phyloP scores from a whole-genome alignment of 495 filamentous ascomycete genomes.

The Neurospora sp. region DNA sequence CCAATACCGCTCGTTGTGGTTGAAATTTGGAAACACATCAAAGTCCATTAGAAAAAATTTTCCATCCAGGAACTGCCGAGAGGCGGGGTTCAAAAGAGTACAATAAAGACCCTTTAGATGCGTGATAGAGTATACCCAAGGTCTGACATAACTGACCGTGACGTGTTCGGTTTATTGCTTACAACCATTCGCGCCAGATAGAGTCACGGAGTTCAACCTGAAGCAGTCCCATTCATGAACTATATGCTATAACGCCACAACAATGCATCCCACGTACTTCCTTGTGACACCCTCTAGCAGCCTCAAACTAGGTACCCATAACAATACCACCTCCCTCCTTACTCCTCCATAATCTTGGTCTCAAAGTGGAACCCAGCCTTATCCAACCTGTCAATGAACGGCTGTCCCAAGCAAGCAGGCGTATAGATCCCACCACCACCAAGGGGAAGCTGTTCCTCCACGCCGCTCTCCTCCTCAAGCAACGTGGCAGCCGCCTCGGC shows the following conservation, averaged over 20 bases:
- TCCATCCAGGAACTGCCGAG: too few species aligned
- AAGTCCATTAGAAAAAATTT: too few species aligned
- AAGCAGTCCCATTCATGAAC: not conserved
- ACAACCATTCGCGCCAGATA: not conserved
- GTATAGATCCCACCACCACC: slow-evolving; percentile 62
- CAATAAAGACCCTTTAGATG: too few species aligned
- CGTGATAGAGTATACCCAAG: too few species aligned
- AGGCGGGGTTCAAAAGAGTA: too few species aligned
- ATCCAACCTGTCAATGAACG: slow-evolving; percentile 60
- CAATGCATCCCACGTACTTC: not conserved
- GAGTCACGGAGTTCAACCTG: not conserved
- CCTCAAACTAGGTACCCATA: not conserved
- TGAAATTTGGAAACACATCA: too few species aligned
- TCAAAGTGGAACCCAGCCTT: slow-evolving; percentile 55
- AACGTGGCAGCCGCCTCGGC: slow-evolving; percentile 64
- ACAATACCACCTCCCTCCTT: not conserved
- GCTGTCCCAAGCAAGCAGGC: slow-evolving; percentile 71
- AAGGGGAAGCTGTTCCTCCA: slow-evolving; percentile 36
- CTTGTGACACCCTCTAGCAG: not conserved
- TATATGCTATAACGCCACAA: not conserved
- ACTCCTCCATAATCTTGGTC: slow-evolving; percentile 29
- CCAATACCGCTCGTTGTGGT: too few species aligned
- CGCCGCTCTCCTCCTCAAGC: slow-evolving; percentile 37
- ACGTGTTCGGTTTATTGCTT: too few species aligned
- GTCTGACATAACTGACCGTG: too few species aligned